Conservation (phyloP, 164 flowering plant species). For the Umbellularia californica region DNA sequence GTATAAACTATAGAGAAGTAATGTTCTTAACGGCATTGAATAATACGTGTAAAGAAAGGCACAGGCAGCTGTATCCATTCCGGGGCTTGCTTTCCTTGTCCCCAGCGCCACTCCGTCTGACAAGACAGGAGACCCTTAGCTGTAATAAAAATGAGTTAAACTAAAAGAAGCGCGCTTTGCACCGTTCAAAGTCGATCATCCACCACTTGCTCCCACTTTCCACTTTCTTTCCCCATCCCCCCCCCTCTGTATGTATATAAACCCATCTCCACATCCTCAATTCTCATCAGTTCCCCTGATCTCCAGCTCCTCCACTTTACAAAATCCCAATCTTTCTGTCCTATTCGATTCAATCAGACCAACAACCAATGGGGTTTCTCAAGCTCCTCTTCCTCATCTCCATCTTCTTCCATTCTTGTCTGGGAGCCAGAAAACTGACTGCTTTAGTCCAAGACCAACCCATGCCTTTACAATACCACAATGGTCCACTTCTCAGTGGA, state of each 20-base stretch:
- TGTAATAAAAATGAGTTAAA: not conserved
- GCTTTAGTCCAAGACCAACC: conserved; percentile 23
- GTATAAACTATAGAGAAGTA: no score
- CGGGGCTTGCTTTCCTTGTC: not conserved
- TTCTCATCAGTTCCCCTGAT: not conserved
- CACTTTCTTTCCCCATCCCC: not conserved
- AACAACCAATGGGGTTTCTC: not conserved
- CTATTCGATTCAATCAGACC: not conserved
- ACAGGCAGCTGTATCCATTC: not conserved
- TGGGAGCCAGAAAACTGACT: not conserved
- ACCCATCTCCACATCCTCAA: not conserved
- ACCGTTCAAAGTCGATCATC: not conserved
- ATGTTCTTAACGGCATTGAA: no score
- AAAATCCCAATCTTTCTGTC: not conserved
- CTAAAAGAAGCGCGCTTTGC: not conserved
- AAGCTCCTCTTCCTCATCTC: not conserved
- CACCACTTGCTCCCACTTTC: not conserved
- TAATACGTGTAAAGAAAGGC: not conserved
- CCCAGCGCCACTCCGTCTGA: not conserved
- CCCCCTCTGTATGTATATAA: not conserved
- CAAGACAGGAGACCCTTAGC: not conserved
- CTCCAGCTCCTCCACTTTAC: not conserved
- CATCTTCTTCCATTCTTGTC: conserved; percentile 1
- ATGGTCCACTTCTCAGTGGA: conserved; percentile 62
- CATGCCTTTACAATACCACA: conserved; percentile 49